Percentiles rank a stretch among this genome's conserved stretches.
phyloP scores from a whole-genome alignment of 495 filamentous ascomycete genomes.

The Copromyces sp. region DNA sequence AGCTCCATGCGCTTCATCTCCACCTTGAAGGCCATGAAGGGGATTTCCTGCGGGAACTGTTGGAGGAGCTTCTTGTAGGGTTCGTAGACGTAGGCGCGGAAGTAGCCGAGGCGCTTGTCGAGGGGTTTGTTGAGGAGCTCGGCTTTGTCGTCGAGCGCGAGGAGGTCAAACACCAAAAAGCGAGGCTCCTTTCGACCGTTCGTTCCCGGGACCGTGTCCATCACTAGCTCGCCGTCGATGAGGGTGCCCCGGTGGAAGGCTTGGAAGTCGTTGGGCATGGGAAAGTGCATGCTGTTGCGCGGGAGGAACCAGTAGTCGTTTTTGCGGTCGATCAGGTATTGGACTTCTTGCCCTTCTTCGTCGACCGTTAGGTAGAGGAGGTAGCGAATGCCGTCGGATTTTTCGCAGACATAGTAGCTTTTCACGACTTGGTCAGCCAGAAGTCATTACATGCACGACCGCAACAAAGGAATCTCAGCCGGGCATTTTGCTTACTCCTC shows the following conservation, averaged over 20 bases:
- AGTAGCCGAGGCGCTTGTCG: slow-evolving; percentile 81
- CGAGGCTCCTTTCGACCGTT: slow-evolving; percentile 57
- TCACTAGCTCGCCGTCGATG: slow-evolving; percentile 87
- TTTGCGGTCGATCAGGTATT: slow-evolving; percentile 89
- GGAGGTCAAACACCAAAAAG: slow-evolving; percentile 87
- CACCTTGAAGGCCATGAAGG: slow-evolving; percentile 65
- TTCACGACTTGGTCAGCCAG: not conserved
- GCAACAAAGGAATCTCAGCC: not conserved
- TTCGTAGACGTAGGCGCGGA: slow-evolving; percentile 64
- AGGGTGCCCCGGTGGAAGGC: slow-evolving; percentile 71
- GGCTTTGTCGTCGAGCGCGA: slow-evolving; percentile 66
- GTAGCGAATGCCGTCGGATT: slow-evolving; percentile 92
- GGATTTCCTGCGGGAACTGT: slow-evolving; percentile 56
- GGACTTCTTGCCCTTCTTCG: slow-evolving; percentile 43
- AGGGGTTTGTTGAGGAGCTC: slow-evolving; percentile 64
- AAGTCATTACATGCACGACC: not conserved
- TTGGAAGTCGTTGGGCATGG: slow-evolving; percentile 48
- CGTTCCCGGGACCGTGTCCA: slow-evolving; percentile 47
- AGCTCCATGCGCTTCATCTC: slow-evolving; percentile 81
- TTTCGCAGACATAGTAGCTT: slow-evolving; percentile 94
- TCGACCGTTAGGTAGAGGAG: slow-evolving; percentile 71
- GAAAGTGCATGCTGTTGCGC: slow-evolving; percentile 72
- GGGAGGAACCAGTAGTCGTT: slow-evolving; percentile 79
- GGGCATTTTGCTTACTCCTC: slow-evolving; percentile 46
- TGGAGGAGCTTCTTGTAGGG: slow-evolving; percentile 67